Conservation (phyloP, 441 rosid genomes). For the Flueggea neowawraea region DNA sequence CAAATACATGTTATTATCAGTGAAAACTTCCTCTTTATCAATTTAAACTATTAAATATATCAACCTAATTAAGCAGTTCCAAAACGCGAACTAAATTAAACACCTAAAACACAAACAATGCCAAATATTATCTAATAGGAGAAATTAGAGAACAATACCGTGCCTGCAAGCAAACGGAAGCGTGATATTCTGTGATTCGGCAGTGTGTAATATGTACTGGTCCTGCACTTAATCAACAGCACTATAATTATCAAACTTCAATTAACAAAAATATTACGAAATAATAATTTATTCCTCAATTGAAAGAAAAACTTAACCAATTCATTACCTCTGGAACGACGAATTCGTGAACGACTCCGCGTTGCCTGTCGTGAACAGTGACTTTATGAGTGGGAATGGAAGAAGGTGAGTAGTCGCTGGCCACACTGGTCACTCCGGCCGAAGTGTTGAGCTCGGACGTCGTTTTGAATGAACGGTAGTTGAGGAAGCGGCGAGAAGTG, state of each 20-base stretch:
- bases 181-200: conserved; percentile 73
- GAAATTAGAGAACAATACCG: conserved; percentile 46
- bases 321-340: conserved; percentile 68
- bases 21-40: too few species aligned
- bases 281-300: too few species aligned
- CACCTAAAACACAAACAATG: neutral
- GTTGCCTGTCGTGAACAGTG: conserved; percentile 75
- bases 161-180: conserved; percentile 98
- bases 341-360: conserved; percentile 74
- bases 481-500: neutral
- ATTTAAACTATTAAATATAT: too few species aligned
- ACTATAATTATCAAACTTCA: too few species aligned
- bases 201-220: conserved; percentile 86
- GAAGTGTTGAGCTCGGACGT: conserved; percentile 50
- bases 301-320: too few species aligned
- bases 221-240: conserved; percentile 51
- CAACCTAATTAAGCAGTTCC: too few species aligned
- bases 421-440: conserved; percentile 31
- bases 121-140: neutral
- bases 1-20: too few species aligned
- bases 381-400: conserved; percentile 67
- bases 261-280: neutral
- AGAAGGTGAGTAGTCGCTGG: conserved; percentile 22
- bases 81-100: too few species aligned
- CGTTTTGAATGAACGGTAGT: conserved; percentile 21